Percentiles rank a stretch among this genome's conserved stretches.
Evolutionary conservation across 139 green algal genomes (phyloP).

Genomic region (Tetraselmis chui): DNA sequence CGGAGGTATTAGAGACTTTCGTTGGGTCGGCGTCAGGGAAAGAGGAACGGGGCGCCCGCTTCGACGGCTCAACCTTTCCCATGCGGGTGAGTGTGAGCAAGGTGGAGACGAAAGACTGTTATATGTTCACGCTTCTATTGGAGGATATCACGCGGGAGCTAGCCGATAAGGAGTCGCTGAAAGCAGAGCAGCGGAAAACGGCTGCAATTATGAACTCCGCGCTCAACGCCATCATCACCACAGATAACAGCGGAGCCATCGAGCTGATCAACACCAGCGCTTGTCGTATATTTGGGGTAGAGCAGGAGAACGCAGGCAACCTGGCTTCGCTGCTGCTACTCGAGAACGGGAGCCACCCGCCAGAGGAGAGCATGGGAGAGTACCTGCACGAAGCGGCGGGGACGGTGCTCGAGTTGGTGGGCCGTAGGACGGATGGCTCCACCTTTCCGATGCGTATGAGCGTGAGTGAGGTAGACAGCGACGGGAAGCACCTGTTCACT

Average conservation of each 20-base stretch:
- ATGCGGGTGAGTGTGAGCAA: background rate
- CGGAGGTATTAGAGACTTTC: background rate
- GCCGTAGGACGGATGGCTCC: background rate
- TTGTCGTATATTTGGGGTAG: background rate
- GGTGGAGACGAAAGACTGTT: background rate
- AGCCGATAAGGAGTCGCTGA: background rate
- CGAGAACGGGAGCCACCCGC: background rate
- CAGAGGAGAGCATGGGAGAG: background rate
- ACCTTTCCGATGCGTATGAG: background rate
- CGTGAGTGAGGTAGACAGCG: background rate
- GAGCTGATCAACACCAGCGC: background rate
- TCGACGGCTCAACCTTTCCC: background rate
- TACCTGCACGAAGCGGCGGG: background rate
- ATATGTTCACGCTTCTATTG: background rate
- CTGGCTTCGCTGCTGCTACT: background rate
- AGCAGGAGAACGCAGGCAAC: background rate
- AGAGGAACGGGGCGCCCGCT: background rate
- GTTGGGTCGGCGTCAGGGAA: background rate
- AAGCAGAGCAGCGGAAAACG: background rate
- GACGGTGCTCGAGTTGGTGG: background rate
- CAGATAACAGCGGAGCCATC: background rate
- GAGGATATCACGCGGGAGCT: background rate
- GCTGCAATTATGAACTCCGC: background rate
- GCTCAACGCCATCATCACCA: background rate
- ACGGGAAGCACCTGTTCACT: background rate